Evolutionary conservation across 2,329 filamentous ascomycete species (phyloP).

Genomic region (Ophiostoma perfectum): DNA sequence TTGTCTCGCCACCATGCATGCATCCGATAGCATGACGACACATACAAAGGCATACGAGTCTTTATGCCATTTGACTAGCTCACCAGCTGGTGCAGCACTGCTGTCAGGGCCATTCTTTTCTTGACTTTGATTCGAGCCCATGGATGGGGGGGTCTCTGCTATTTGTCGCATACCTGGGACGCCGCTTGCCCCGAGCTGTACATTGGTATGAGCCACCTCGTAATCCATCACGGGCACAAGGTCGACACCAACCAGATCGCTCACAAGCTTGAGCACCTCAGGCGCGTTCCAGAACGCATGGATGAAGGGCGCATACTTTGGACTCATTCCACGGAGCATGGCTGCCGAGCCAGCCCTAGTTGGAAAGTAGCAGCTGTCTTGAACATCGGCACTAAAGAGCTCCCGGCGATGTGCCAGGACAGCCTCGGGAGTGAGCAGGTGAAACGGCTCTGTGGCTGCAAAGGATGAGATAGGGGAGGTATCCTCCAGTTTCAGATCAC

Average conservation of each 20-base stretch:
- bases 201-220: slow-evolving; percentile 1
- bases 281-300: slow-evolving; percentile 1
- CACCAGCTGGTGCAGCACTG: neutral
- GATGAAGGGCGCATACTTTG: slow-evolving; percentile 9
- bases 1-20: slow-evolving; percentile 5
- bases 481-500: neutral
- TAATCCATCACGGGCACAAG: slow-evolving; percentile 9
- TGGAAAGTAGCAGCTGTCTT: slow-evolving; percentile 2
- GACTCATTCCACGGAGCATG: slow-evolving; percentile 9
- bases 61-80: slow-evolving; percentile 2
- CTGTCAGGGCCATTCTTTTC: neutral
- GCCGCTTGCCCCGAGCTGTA: neutral
- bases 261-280: slow-evolving; percentile 1
- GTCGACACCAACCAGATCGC: neutral
- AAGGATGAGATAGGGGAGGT: slow-evolving; percentile 5
- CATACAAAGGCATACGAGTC: slow-evolving; percentile 11
- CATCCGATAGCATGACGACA: slow-evolving; percentile 6
- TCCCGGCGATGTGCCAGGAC: neutral
- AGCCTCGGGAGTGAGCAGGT: neutral
- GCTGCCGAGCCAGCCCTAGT: neutral
- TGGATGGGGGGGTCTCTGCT: neutral
- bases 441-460: slow-evolving; percentile 3
- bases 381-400: neutral
- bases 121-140: no score
- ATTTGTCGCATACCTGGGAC: neutral